Base-by-base conservation (phyloP, 257 asterid genomes). In the Lavandula angustifolia region DNA sequence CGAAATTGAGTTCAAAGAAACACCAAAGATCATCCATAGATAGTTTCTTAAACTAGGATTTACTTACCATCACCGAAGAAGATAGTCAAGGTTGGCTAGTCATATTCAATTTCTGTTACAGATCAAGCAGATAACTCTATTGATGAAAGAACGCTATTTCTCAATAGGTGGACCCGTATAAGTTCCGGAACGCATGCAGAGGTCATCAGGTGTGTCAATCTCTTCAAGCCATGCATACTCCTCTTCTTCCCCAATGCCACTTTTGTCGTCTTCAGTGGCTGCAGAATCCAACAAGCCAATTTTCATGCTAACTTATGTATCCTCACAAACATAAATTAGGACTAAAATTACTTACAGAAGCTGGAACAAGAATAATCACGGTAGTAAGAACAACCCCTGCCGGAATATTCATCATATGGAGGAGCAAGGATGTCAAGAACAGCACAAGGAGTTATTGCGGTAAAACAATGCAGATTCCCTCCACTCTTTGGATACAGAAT, bases 381-480 rank as follows among this genome's bases (percentile, higher is more conserved):
- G 80, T 84, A 89, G 76, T 92, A 92, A 53, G 94, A 74, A 74
- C 99, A 92, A 60, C 78, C 84, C 72, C 99, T 76, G 71, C 96
- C 91, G 5, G 87, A 82, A 67, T 62, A 69, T 79, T 82, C 97
- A 31, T 75, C 70, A 49, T 92, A 92, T 61, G 99, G 96, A 55
- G 98, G 99, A 3, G 97, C 88, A 74, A 92, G 96, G 75, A 92
- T 83, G 79, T 92, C 99, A 18, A 92, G 87, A 74, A 92, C 86
- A 11, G 96, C 99, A 77, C 99, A 92, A 52, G 99, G 96, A 71
- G 94, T 78, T 44, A 92, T 3, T 37, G 99, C 99, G 18, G 97
- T 92, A 72, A 92, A 92, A 71, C 86, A 79, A 67, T 92, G 99
- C 75, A 92, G 78, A 73, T 92, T 92, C 54, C 97, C 98, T 75